Conservation (phyloP, 192 early-diverging fungal species). For the Dissophora globulifera region DNA sequence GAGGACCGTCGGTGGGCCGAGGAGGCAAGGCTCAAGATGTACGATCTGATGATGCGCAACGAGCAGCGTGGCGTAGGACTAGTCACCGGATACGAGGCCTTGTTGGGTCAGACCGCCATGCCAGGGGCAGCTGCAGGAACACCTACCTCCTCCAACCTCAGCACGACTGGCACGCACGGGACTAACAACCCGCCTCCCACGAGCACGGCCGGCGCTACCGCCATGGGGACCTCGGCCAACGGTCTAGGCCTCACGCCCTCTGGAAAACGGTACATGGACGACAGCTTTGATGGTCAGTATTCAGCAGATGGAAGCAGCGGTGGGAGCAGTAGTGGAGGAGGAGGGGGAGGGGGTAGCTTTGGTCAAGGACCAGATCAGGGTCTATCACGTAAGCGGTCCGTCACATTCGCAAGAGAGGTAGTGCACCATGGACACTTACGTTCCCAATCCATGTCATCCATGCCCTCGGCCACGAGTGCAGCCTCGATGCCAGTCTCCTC, state of each 20-base stretch:
- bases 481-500: background rate
- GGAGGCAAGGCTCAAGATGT: constrained; percentile 62
- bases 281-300: constrained; percentile 14
- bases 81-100: constrained; percentile 34
- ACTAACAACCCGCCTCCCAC: too few relatives aligned
- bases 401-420: constrained; percentile 47
- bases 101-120: constrained; percentile 7
- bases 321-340: constrained; percentile 1
- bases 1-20: constrained; percentile 67
- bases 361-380: constrained; percentile 28
- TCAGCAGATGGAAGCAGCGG: constrained; percentile 9
- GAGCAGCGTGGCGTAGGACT: constrained; percentile 27
- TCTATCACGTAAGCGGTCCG: constrained; percentile 39
- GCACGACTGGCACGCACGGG: too few relatives aligned
- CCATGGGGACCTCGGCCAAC: background rate
- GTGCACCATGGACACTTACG: constrained; percentile 41
- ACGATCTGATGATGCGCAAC: constrained; percentile 58
- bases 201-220: background rate
- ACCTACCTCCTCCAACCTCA: too few relatives aligned
- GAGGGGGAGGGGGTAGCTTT: constrained; percentile 6
- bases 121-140: constrained; percentile 4
- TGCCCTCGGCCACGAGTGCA: constrained; percentile 16
- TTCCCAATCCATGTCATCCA: constrained; percentile 50
- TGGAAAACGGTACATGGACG: constrained; percentile 30
- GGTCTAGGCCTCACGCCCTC: constrained; percentile 8